Base-by-base conservation (phyloP, 495 filamentous ascomycete genomes). In the Penicillium antarcticum region DNA sequence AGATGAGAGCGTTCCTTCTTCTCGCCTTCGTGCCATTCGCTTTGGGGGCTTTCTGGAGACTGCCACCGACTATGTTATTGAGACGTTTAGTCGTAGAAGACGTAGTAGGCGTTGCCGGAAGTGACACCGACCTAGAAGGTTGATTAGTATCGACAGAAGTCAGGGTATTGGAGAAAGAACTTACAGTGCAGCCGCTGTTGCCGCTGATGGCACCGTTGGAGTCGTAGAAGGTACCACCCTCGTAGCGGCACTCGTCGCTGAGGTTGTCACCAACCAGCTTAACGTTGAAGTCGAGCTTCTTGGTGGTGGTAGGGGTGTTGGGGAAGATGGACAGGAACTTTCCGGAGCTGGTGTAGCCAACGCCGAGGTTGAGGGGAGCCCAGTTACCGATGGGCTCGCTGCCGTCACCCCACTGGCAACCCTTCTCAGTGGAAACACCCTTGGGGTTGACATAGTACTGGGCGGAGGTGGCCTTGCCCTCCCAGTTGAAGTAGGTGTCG, bases 391-490 rank as follows among this genome's bases (percentile, higher is more conserved):
- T 73, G 48, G 73, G 54, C 37, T 57, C 41, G 58, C 74, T 78
- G 60, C 83, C 79, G 53, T 80, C 79, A 60, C 83, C 82, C 94
- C 94, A 97, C 29, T 72, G 62, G 78, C 94, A 98, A 31, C 84
- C 94, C 14, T 91, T 70, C 57, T 86, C 65, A 36, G 82, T 70
- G 13, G 75, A 63, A 13, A 85, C 74, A 56, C 88, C 90, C 52
- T 78, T 74, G 55, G 85, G 85, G 81, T 97, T 97, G 74, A 97
- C 80, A 64, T 98, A 98, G 80, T 97, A 98, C 73, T 98, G 95
- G 40, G 92, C 91, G 29, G 87, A 92, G 44, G 94, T 97, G 16
- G 62, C 18, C 70, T 78, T 78, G 57, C 81, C 83, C 62, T 89
- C 51, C 86, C 89, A 95, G 40, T 72, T 65, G 80, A 88, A 98